phyloP scores from a whole-genome alignment of 192 early-diverging fungal species.

The Nowakowskiella sp. region DNA sequence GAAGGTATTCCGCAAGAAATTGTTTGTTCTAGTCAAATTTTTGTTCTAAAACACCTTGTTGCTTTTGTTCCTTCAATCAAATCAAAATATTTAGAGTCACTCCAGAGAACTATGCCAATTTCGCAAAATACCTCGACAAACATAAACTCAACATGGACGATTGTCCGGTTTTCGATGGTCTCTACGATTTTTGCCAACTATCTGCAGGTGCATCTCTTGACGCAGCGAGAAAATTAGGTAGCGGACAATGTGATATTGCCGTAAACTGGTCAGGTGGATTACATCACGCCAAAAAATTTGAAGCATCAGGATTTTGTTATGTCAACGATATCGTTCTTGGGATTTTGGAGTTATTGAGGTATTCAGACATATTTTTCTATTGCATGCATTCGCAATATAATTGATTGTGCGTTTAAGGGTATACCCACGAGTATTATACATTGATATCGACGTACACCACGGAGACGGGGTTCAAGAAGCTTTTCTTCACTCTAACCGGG shows the following conservation, averaged over 20 bases:
- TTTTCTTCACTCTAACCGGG: constrained; percentile 85
- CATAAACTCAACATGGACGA: constrained; percentile 84
- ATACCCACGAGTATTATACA: constrained; percentile 86
- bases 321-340: constrained; percentile 96
- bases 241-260: constrained; percentile 78
- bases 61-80: constrained; percentile 1
- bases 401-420: constrained; percentile 6
- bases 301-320: constrained; percentile 96
- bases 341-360: constrained; percentile 82
- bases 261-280: constrained; percentile 95
- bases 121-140: constrained; percentile 24
- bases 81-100: constrained; percentile 37
- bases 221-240: constrained; percentile 75
- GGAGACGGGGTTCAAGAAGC: constrained; percentile 95
- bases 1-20: constrained; percentile 18
- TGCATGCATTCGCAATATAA: background rate
- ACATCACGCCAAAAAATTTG: constrained; percentile 96
- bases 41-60: background rate
- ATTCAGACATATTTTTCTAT: background rate
- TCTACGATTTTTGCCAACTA: constrained; percentile 88
- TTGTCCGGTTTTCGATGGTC: constrained; percentile 93
- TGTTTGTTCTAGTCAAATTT: constrained; percentile 7
- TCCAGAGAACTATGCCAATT: constrained; percentile 42
- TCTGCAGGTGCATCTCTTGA: constrained; percentile 91
- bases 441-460: constrained; percentile 98